Evolutionary conservation across 495 filamentous ascomycete species (phyloP).

Genomic region (Trichoderma asperelloides): DNA sequence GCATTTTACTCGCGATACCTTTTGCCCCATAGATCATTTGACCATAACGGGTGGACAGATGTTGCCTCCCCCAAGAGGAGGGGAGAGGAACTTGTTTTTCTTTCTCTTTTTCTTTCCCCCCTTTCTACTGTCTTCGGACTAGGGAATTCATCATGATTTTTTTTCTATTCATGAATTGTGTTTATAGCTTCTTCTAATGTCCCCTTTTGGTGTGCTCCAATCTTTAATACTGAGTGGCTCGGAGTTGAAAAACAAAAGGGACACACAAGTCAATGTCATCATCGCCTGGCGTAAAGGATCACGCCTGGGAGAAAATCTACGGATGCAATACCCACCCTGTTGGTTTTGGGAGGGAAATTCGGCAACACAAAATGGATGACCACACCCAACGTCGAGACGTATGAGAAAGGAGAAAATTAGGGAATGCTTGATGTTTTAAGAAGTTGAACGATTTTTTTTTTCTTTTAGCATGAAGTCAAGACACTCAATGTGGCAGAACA

Average conservation of each 20-base stretch:
- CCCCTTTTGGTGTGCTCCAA: conserved; percentile 14
- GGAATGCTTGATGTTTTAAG: not conserved
- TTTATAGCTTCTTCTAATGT: conserved; percentile 14
- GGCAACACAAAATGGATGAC: not conserved
- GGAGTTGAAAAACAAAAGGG: not conserved
- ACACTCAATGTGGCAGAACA: not conserved
- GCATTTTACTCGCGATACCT: conserved; percentile 5
- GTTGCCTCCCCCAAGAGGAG: conserved; percentile 4
- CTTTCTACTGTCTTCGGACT: not conserved
- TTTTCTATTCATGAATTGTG: conserved; percentile 5
- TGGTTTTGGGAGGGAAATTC: not conserved
- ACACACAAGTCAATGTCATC: not conserved
- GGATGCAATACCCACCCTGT: not conserved
- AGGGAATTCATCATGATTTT: not conserved
- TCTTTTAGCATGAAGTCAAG: not conserved
- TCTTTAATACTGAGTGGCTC: not conserved
- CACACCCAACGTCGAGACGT: not conserved
- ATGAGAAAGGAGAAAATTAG: not conserved
- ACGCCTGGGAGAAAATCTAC: not conserved
- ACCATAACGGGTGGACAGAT: conserved; percentile 4
- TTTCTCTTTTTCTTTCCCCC: conserved; percentile 9
- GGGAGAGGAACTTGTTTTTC: conserved; percentile 16
- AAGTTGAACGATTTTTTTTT: not conserved
- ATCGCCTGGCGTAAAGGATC: not conserved
- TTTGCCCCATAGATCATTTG: conserved; percentile 8